These are phyloP conservation scores for Trypanosoma mega DNA, from an alignment of 208 protist genomes.

Conservation along the genomic window DNA sequence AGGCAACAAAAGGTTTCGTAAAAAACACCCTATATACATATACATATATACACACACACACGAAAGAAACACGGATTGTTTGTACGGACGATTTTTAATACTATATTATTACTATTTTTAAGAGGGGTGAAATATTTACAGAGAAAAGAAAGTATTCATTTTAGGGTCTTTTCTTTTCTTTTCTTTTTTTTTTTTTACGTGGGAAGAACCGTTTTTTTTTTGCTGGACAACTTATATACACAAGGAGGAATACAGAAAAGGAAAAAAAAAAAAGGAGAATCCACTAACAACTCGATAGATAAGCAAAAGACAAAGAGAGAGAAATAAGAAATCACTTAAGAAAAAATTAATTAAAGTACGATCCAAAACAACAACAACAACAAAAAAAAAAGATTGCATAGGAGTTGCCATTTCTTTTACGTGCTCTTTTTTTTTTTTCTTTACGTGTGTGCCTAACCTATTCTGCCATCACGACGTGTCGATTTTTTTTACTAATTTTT, in stretches of 20 bases:
- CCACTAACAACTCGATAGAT: slow-evolving; percentile 1
- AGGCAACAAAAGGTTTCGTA: slow-evolving; percentile 19
- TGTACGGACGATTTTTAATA: slow-evolving; percentile 8
- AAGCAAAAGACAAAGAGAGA: slow-evolving; percentile 1
- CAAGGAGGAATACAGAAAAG: slow-evolving; percentile 17
- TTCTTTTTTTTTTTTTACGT: slow-evolving; percentile 15
- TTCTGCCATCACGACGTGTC: no score
- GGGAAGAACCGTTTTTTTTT: neutral
- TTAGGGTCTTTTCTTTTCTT: slow-evolving; percentile 15
- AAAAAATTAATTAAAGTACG: neutral
- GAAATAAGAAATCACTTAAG: slow-evolving; percentile 4
- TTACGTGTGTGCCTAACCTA: no score
- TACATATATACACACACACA: no score
- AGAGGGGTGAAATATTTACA: no score
- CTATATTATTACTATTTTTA: slow-evolving; percentile 13
- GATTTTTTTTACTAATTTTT: no score
- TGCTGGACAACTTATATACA: slow-evolving; percentile 15
- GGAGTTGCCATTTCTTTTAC: no score
- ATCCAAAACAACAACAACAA: no score
- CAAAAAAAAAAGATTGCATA: no score
- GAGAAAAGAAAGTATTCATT: no score
- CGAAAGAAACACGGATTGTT: no score
- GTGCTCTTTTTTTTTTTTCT: no score
- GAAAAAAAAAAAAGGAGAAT: slow-evolving; percentile 10
- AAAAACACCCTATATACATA: no score